Percentiles rank a stretch among this genome's conserved stretches.
These are phyloP conservation scores for Przewalskia tangutica DNA, from an alignment of 257 asterid species.

Conservation along the genomic window DNA sequence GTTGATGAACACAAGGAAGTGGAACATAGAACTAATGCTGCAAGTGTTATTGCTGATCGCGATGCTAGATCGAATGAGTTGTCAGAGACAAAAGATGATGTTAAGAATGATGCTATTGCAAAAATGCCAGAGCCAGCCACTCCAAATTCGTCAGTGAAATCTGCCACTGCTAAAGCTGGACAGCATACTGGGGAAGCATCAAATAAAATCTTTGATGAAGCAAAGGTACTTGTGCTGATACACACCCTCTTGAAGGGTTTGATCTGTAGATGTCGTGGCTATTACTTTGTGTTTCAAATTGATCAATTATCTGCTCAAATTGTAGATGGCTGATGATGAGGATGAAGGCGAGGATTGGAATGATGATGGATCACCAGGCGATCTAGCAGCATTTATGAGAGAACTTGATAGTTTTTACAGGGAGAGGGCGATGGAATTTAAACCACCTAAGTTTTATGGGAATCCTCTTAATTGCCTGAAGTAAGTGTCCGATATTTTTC, in stretches of 20 bases:
- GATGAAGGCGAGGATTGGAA: constrained; percentile 29
- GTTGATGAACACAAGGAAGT: constrained; percentile 14
- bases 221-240: constrained; percentile 31
- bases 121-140: constrained; percentile 47
- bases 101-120: constrained; percentile 23
- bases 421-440: constrained; percentile 63
- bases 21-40: neutral
- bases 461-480: constrained; percentile 79
- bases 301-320: constrained; percentile 2
- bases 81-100: constrained; percentile 19
- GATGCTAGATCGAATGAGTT: constrained; percentile 14
- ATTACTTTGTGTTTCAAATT: neutral
- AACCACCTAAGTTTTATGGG: constrained; percentile 86
- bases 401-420: constrained; percentile 65
- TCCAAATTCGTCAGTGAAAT: constrained; percentile 34
- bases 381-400: constrained; percentile 71
- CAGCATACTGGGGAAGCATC: constrained; percentile 38
- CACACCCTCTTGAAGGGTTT: neutral
- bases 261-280: neutral
- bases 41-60: neutral
- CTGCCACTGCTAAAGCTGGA: constrained; percentile 36
- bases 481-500: constrained; percentile 27
- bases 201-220: constrained; percentile 31
- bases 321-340: constrained; percentile 53
- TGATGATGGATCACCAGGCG: constrained; percentile 81